Percentiles rank a stretch among this genome's conserved stretches.
Conservation (phyloP, 1,284 basidiomycete species). For the Wallemia hederae region DNA sequence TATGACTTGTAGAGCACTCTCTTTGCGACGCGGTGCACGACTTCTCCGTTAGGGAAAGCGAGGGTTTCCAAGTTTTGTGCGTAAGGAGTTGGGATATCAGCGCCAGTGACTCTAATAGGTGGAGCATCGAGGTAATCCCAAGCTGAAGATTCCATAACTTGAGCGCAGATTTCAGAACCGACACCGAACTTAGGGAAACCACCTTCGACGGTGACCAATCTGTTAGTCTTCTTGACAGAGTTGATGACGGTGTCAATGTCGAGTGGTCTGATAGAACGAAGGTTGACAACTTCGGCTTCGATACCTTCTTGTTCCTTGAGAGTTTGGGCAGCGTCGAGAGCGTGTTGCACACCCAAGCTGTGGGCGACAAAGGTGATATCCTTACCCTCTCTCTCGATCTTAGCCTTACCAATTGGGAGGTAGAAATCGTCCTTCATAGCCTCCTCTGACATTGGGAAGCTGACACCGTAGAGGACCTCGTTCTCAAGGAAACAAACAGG, state of each 20-base stretch:
- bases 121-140: conserved; percentile 95
- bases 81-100: conserved; percentile 86
- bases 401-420: conserved; percentile 88
- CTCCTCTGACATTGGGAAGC: conserved; percentile 82
- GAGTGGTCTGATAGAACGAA: conserved; percentile 74
- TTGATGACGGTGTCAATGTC: conserved; percentile 89
- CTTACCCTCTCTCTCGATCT: conserved; percentile 71
- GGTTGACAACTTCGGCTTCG: conserved; percentile 93
- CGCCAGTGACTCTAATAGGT: conserved; percentile 88
- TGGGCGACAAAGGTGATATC: conserved; percentile 93
- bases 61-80: conserved; percentile 60
- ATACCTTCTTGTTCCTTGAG: conserved; percentile 78
- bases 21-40: background rate
- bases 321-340: conserved; percentile 67
- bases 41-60: conserved; percentile 48
- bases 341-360: conserved; percentile 81
- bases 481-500: conserved; percentile 97
- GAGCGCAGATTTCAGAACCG: conserved; percentile 88
- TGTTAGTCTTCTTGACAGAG: conserved; percentile 95
- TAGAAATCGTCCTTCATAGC: conserved; percentile 85
- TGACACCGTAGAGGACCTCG: conserved; percentile 91
- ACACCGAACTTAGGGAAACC: conserved; percentile 98
- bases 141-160: conserved; percentile 79
- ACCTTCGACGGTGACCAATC: conserved; percentile 80
- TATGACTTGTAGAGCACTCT: background rate